Base-by-base conservation (phyloP, 805 yeast species). In the Nakazawaea anatomiae region DNA sequence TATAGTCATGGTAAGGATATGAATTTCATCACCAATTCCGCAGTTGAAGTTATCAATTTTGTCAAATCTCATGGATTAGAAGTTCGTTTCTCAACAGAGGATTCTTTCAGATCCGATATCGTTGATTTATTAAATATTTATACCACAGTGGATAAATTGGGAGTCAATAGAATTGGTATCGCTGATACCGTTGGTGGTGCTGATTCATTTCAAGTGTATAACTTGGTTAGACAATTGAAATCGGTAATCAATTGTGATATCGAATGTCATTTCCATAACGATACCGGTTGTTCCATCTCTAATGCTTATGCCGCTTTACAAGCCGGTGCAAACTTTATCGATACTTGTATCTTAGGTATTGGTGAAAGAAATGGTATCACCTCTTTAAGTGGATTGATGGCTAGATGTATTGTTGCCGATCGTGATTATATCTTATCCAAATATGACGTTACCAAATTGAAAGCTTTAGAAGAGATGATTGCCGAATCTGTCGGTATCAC, bases 141-240 rank as follows among this genome's bases (percentile, higher is more conserved):
- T 67, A 74, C 77, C 61, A 76, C 82, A n/a, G 83, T 79, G 50
- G 81, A 77, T 64, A 79, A 79, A 63, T 76, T 79, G 48, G 84
- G 84, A 51, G 84, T 79, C 36, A 74, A 79, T 65, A 72, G 84
- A 70, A 80, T 79, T 47, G 84, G 84, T 66, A 78, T 79, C 63
- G 83, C 84, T 47, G 84, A 79, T 65, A 79, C 84, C 44, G 82
- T 79, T 52, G 84, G 84, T 52, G 78, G 84, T 63, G 84, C 83
- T 49, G 77, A 79, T 65, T 82, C 83, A 56, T 74, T 83, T 71
- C 84, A 79, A 62, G 83, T 79, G 42, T 79, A 76, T 60, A 83
- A 79, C 63, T 72, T 79, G 60, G 80, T 79, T 55, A 75, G 76
- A 66, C 78, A 83, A 18, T 71, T 79, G 60, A 78, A 74, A 62